These are phyloP conservation scores for Auricularia sp. DNA, from an alignment of 768 basidiomycete genomes.

Conservation along the genomic window DNA sequence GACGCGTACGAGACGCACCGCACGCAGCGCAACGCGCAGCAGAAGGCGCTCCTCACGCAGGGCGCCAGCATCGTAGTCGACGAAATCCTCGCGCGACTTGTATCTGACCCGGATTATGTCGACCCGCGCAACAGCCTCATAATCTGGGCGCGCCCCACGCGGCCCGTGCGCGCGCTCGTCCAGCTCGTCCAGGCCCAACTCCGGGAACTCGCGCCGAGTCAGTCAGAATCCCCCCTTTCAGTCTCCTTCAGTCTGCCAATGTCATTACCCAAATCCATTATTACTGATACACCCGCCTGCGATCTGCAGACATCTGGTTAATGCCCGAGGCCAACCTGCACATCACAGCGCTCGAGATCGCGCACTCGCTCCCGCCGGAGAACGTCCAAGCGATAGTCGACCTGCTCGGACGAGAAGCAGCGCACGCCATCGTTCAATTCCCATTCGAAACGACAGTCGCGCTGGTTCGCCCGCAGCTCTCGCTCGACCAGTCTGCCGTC, in stretches of 20 bases:
- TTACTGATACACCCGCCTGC: not conserved
- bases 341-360: not conserved
- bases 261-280: not conserved
- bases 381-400: not conserved
- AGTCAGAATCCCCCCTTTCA: not conserved
- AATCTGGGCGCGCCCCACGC: not conserved
- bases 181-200: not conserved
- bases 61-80: not conserved
- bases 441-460: not conserved
- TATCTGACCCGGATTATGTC: not conserved
- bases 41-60: not conserved
- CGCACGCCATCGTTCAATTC: not conserved
- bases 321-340: not conserved
- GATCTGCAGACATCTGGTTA: not conserved
- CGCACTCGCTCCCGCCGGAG: not conserved
- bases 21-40: not conserved
- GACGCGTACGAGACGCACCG: not conserved
- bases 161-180: not conserved
- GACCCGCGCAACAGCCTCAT: not conserved
- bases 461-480: not conserved
- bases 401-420: not conserved
- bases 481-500: not conserved
- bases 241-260: no score
- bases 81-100: not conserved
- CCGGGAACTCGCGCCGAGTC: not conserved